Evolutionary conservation across 2,329 filamentous ascomycete genomes (phyloP).

Genomic region (Torrubiellomyces zombiae): DNA sequence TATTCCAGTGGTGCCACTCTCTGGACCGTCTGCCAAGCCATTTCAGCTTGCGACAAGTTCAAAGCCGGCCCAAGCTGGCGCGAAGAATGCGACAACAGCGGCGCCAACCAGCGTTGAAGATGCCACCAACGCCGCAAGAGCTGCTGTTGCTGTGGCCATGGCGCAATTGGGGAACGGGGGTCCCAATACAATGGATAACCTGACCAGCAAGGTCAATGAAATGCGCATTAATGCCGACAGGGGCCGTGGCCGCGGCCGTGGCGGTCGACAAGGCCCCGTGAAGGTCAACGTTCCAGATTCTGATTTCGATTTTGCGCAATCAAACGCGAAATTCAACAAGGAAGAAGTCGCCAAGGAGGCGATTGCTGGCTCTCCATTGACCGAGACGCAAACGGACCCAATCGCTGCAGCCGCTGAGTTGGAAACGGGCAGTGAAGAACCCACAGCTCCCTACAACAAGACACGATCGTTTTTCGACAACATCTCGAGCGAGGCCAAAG

Average conservation of each 20-base stretch:
- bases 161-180: conserved; percentile 41
- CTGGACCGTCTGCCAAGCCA: conserved; percentile 25
- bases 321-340: conserved; percentile 32
- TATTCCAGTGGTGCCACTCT: conserved; percentile 48
- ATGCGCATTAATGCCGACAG: conserved; percentile 50
- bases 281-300: conserved; percentile 80
- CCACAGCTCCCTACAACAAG: conserved; percentile 61
- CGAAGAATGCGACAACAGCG: conserved; percentile 20
- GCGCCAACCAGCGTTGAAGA: conserved; percentile 33
- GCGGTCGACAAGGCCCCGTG: conserved; percentile 26
- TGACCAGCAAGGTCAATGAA: conserved; percentile 59
- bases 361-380: conserved; percentile 56
- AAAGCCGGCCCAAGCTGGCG: conserved; percentile 13
- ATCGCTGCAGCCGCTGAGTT: conserved; percentile 22
- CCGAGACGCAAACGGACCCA: conserved; percentile 29
- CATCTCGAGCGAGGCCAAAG: conserved; percentile 85
- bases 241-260: conserved; percentile 31
- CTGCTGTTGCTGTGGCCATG: conserved; percentile 68
- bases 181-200: conserved; percentile 45
- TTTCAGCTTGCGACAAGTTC: conserved; percentile 16
- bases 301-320: conserved; percentile 75
- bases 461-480: conserved; percentile 91
- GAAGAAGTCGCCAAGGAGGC: conserved; percentile 64
- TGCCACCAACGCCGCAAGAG: conserved; percentile 58
- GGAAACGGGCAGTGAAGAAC: conserved; percentile 20